Conservation (phyloP, 805 yeast species). For the Metschnikowia gelsemii region DNA sequence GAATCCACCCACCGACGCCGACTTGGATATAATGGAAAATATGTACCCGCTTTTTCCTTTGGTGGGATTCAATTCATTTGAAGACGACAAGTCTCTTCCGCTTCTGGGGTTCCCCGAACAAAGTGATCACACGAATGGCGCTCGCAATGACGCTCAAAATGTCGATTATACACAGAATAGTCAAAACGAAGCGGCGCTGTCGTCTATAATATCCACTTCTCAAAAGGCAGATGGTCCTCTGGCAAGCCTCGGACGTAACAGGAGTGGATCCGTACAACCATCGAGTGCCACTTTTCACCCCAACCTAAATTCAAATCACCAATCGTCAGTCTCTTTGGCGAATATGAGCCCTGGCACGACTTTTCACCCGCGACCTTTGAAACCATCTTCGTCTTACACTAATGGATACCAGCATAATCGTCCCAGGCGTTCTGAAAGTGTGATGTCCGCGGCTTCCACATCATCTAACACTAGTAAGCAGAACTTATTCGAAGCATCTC, state of each 20-base stretch:
- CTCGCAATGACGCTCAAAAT: neutral
- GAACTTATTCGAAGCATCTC: constrained; percentile 16
- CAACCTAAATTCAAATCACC: constrained; percentile 5
- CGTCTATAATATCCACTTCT: neutral
- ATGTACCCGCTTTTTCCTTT: constrained; percentile 46
- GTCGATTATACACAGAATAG: neutral
- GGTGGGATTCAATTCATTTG: constrained; percentile 40
- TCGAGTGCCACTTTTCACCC: neutral
- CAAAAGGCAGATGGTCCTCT: neutral
- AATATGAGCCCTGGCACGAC: constrained; percentile 6
- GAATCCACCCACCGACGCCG: constrained; percentile 21
- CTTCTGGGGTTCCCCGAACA: constrained; percentile 31
- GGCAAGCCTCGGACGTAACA: neutral
- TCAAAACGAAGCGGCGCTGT: neutral
- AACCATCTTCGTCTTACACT: constrained; percentile 8
- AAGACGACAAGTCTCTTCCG: constrained; percentile 35
- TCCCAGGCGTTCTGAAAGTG: constrained; percentile 42
- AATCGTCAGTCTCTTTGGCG: constrained; percentile 8
- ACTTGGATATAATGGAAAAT: constrained; percentile 31
- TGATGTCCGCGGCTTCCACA: constrained; percentile 38
- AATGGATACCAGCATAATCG: constrained; percentile 27
- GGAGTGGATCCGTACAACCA: constrained; percentile 6
- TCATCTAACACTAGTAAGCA: constrained; percentile 29
- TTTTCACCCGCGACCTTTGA: constrained; percentile 16
- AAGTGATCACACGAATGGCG: neutral